Conservation (phyloP, 352 stramenopile genomes). For the Phytophthora megakarya region DNA sequence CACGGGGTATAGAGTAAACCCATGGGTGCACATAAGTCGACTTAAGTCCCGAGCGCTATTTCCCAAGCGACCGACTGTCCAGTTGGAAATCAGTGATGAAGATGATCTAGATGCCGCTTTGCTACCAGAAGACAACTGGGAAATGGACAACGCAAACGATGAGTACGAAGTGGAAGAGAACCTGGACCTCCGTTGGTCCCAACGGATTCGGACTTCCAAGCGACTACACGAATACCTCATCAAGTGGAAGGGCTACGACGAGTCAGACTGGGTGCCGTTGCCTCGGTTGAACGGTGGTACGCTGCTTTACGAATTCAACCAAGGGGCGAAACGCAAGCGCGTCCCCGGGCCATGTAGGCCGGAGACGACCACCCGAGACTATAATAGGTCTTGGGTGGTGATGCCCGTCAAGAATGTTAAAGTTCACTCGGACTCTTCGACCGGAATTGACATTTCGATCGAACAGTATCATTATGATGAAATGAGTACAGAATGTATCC, state of each 20-base stretch:
- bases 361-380: too few relatives aligned
- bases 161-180: background rate
- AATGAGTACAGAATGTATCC: too few relatives aligned
- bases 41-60: background rate
- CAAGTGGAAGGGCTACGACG: constrained; percentile 3
- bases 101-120: background rate
- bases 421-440: too few relatives aligned
- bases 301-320: constrained; percentile 1
- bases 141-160: background rate
- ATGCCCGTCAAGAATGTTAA: too few relatives aligned
- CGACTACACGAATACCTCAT: background rate
- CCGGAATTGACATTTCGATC: too few relatives aligned
- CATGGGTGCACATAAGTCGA: constrained; percentile 7
- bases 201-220: background rate
- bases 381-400: too few relatives aligned
- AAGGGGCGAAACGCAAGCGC: background rate
- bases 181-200: background rate
- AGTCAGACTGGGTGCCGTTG: background rate
- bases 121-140: background rate
- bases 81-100: background rate
- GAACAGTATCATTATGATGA: too few relatives aligned
- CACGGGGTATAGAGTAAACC: constrained; percentile 14
- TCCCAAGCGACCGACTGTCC: background rate
- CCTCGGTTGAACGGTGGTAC: background rate
- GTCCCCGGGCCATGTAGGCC: too few relatives aligned